Percentiles rank a stretch among this genome's conserved stretches.
These are phyloP conservation scores for Pseudoturritis turrita DNA, from an alignment of 345 rosid species.

Conservation along the genomic window DNA sequence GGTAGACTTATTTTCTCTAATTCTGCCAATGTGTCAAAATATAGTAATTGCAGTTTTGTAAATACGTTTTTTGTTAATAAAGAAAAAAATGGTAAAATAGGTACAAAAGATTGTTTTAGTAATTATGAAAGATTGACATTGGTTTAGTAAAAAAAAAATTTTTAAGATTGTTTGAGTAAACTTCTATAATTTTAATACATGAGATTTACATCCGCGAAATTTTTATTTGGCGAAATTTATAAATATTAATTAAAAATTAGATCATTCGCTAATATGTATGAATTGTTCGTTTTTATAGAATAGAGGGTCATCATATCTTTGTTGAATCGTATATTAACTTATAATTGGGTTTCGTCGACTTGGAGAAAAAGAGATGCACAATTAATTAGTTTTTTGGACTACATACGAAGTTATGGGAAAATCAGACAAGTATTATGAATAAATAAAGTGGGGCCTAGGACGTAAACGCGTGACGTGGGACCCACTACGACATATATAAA, in stretches of 20 bases:
- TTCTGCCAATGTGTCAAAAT: no score
- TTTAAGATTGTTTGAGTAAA: neutral
- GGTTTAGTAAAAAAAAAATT: no score
- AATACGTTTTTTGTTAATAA: no score
- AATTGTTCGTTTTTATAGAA: neutral
- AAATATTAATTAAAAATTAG: neutral
- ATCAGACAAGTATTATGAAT: constrained; percentile 23
- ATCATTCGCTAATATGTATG: neutral
- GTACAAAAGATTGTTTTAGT: no score
- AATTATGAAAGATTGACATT: no score
- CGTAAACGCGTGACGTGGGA: constrained; percentile 31
- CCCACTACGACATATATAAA: constrained; percentile 22
- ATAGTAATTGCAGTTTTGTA: no score
- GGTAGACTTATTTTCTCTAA: no score
- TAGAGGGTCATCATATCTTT: constrained; percentile 19
- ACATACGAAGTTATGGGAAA: constrained; percentile 25
- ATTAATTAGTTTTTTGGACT: constrained; percentile 21
- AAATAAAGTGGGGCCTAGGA: neutral
- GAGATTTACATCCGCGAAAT: neutral
- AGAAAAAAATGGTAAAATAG: no score
- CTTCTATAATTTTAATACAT: no score
- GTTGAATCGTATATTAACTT: constrained; percentile 15
- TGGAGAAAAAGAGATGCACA: neutral
- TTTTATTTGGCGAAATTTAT: neutral
- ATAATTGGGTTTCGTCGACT: constrained; percentile 8